Percentiles rank a stretch among this genome's conserved stretches.
phyloP scores from a whole-genome alignment of 495 filamentous ascomycete genomes.

The Xylaria venustula region DNA sequence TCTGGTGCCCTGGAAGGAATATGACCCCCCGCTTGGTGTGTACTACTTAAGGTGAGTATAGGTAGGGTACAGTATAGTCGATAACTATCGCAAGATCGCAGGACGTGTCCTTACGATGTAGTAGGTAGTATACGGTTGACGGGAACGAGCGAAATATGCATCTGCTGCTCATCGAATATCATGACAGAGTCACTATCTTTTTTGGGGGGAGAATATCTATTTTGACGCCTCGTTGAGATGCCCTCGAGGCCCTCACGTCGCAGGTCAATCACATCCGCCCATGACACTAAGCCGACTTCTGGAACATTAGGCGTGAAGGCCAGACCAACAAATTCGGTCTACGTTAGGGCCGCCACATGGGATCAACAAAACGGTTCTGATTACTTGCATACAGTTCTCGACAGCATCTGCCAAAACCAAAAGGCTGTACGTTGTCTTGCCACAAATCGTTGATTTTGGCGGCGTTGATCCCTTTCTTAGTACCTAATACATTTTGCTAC shows the following conservation, averaged over 20 bases:
- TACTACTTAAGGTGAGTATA: not conserved
- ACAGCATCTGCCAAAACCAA: not conserved
- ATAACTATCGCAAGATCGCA: constrained; percentile 3
- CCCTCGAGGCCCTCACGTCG: not conserved
- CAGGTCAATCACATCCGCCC: not conserved
- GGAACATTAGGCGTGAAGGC: not conserved
- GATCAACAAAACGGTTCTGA: constrained; percentile 4
- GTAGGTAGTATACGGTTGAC: not conserved
- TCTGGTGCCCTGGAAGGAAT: constrained; percentile 3
- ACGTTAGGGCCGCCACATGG: not conserved
- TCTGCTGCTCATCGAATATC: too few relatives aligned
- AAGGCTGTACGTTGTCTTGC: not conserved
- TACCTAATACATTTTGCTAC: too few relatives aligned
- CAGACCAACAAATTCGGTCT: not conserved
- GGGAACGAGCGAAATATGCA: too few relatives aligned
- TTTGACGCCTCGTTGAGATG: too few relatives aligned
- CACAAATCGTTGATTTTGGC: too few relatives aligned
- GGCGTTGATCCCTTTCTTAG: too few relatives aligned
- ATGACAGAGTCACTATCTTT: too few relatives aligned
- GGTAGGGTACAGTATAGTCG: not conserved
- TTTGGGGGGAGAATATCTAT: too few relatives aligned
- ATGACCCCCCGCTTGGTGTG: not conserved
- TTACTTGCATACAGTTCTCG: not conserved
- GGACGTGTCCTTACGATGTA: not conserved
- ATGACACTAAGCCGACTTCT: not conserved